These are phyloP conservation scores for Sugiyamaella americana DNA, from an alignment of 805 yeast species.

Conservation along the genomic window DNA sequence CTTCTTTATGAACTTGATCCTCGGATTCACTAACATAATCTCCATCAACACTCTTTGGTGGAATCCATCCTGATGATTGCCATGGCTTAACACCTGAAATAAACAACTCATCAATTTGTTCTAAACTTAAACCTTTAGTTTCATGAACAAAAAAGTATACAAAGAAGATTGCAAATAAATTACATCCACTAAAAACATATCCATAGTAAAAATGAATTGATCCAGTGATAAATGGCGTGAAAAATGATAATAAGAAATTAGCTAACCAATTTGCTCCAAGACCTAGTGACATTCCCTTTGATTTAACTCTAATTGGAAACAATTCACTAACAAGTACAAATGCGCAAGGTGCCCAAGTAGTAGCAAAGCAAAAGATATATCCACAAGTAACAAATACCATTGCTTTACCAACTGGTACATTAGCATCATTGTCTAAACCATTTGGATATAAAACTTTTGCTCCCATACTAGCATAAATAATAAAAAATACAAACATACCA, in stretches of 20 bases:
- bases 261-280: conserved; percentile 38
- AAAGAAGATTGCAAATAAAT: conserved; percentile 54
- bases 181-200: conserved; percentile 55
- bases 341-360: conserved; percentile 58
- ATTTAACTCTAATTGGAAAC: conserved; percentile 52
- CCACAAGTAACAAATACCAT: conserved; percentile 52
- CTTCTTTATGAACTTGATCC: no score
- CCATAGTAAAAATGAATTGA: conserved; percentile 64
- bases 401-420: conserved; percentile 42
- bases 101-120: conserved; percentile 69
- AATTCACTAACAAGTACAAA: conserved; percentile 67
- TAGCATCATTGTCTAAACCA: conserved; percentile 25
- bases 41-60: background rate
- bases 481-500: conserved; percentile 46
- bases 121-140: conserved; percentile 75
- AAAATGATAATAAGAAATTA: conserved; percentile 56
- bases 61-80: conserved; percentile 35
- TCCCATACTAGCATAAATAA: conserved; percentile 45
- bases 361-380: conserved; percentile 46
- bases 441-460: conserved; percentile 37
- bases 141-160: conserved; percentile 70
- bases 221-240: conserved; percentile 61
- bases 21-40: background rate
- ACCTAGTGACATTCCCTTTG: conserved; percentile 57
- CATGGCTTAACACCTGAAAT: conserved; percentile 40